Evolutionary conservation across 495 filamentous ascomycete species (phyloP).

Genomic region (Xylaria acuta): DNA sequence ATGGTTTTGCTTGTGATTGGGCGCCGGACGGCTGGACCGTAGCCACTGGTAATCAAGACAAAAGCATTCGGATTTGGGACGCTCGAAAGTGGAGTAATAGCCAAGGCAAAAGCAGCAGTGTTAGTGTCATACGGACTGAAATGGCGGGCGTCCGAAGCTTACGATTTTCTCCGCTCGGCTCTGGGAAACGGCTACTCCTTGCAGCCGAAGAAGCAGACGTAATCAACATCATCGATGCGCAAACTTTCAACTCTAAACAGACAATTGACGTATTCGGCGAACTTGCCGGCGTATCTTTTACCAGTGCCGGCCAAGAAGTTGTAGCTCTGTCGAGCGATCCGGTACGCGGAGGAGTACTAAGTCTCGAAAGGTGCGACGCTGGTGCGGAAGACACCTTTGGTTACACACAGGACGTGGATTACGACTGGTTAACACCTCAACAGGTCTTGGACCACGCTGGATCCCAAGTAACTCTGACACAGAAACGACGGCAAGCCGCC

Average conservation of each 20-base stretch:
- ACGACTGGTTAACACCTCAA: conserved; percentile 47
- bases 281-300: conserved; percentile 76
- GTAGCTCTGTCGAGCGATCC: conserved; percentile 77
- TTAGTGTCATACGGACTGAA: conserved; percentile 72
- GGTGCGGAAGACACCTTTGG: conserved; percentile 51
- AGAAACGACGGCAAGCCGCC: conserved; percentile 42
- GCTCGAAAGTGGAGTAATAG: conserved; percentile 70
- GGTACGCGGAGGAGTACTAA: conserved; percentile 79
- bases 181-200: conserved; percentile 74
- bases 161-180: conserved; percentile 80
- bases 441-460: conserved; percentile 34
- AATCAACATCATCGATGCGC: conserved; percentile 78
- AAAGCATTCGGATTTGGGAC: conserved; percentile 84
- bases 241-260: conserved; percentile 70
- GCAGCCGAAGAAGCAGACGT: conserved; percentile 86
- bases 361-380: conserved; percentile 66
- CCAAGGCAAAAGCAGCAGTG: conserved; percentile 49
- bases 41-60: conserved; percentile 91
- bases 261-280: conserved; percentile 87
- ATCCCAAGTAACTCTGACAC: conserved; percentile 34
- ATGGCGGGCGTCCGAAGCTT: conserved; percentile 81
- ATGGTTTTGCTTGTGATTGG: conserved; percentile 91
- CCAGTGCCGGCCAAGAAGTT: conserved; percentile 73
- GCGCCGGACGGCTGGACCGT: conserved; percentile 85
- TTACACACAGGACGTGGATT: conserved; percentile 33